A percentile compares a stretch with the other conserved stretches of the same genome.
phyloP scores from a whole-genome alignment of 2,329 filamentous ascomycete genomes.

The Colletotrichum truncatum region DNA sequence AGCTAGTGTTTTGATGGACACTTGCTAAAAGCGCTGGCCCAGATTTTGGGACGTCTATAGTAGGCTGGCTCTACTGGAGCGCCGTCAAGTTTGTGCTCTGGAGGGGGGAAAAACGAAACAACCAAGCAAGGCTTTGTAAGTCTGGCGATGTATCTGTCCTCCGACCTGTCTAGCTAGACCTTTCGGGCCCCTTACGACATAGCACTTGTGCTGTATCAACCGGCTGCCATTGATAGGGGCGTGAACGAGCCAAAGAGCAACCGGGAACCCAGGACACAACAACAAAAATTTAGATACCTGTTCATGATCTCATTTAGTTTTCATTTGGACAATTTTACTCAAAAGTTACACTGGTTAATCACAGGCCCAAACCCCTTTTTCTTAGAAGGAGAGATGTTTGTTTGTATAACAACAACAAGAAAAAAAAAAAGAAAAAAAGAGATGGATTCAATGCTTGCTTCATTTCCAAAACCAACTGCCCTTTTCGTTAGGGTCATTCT shows the following conservation, averaged over 20 bases:
- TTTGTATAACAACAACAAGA: too few relatives aligned
- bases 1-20: not conserved
- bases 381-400: too few relatives aligned
- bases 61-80: not conserved
- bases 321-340: not conserved
- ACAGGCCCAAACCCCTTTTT: not conserved
- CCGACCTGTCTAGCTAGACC: too few relatives aligned
- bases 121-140: too few relatives aligned
- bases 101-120: too few relatives aligned
- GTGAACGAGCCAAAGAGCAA: not conserved
- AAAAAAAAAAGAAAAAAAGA: not conserved
- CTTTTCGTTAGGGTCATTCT: slow-evolving; percentile 13
- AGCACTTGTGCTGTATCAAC: too few relatives aligned
- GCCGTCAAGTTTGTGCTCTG: too few relatives aligned
- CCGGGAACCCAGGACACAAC: not conserved
- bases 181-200: too few relatives aligned
- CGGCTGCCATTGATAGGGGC: not conserved
- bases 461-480: slow-evolving; percentile 30
- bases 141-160: too few relatives aligned
- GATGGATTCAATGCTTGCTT: not conserved
- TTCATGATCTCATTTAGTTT: not conserved
- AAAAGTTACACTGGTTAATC: slow-evolving; percentile 1
- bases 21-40: not conserved
- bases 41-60: not conserved
- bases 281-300: not conserved